Conservation (phyloP, 371 early-diverging fungal species). For the Chytridium lagenaria region DNA sequence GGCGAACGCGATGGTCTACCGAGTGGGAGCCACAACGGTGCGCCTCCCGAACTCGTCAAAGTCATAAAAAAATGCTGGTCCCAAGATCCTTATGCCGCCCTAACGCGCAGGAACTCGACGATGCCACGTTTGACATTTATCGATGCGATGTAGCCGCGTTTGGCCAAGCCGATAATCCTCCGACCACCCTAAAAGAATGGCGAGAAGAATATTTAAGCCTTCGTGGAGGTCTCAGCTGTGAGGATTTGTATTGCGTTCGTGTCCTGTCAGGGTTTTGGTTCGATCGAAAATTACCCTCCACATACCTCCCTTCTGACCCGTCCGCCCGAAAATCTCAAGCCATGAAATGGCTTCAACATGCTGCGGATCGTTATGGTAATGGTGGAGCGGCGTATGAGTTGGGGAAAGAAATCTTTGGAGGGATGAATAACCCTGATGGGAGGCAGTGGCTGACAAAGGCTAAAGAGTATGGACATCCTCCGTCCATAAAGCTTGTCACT, state of each 20-base stretch:
- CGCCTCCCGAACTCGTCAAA: not conserved
- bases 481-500: not conserved
- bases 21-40: not conserved
- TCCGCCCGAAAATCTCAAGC: not conserved
- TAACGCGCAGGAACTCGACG: not conserved
- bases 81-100: not conserved
- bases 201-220: not conserved
- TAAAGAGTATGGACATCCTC: not conserved
- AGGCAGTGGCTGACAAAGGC: constrained; percentile 1
- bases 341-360: not conserved
- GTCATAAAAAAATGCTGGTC: constrained; percentile 3
- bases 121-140: not conserved
- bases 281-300: not conserved
- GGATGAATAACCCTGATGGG: not conserved
- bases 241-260: constrained; percentile 5
- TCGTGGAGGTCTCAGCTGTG: not conserved
- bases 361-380: not conserved
- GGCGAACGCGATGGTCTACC: constrained; percentile 6
- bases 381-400: constrained; percentile 19
- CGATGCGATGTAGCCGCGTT: not conserved
- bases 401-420: not conserved
- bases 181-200: not conserved
- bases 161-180: not conserved
- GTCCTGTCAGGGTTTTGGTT: not conserved
- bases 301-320: not conserved